Conservation (phyloP, 441 rosid species). For the Adansonia madagascariensis region DNA sequence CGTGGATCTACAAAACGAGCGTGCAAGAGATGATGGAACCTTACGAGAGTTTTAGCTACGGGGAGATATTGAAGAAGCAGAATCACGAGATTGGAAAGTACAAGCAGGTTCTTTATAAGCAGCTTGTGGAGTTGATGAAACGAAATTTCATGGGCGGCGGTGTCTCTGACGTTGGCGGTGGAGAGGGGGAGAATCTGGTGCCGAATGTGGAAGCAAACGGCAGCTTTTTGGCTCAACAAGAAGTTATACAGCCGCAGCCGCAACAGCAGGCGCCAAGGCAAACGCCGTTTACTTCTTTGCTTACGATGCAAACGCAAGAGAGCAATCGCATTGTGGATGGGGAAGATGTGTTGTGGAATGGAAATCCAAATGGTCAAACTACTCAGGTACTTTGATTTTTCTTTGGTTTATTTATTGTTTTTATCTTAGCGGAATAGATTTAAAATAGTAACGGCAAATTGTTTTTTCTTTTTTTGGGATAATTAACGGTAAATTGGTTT, state of each 20-base stretch:
- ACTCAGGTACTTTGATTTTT: constrained; percentile 50
- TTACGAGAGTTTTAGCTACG: constrained; percentile 31
- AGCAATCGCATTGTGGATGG: constrained; percentile 27
- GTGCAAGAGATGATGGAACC: constrained; percentile 58
- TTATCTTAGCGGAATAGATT: not conserved
- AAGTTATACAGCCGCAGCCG: constrained; percentile 36
- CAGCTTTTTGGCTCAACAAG: constrained; percentile 30
- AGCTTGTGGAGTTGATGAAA: constrained; percentile 60
- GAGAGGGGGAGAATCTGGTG: constrained; percentile 47
- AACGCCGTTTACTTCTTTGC: constrained; percentile 38
- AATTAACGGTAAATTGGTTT: not conserved
- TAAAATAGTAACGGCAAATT: not conserved
- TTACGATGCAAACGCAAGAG: constrained; percentile 32
- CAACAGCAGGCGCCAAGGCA: constrained; percentile 22
- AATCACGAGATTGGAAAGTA: constrained; percentile 54
- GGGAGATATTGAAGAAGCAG: constrained; percentile 39
- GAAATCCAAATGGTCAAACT: constrained; percentile 37
- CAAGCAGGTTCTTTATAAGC: constrained; percentile 59
- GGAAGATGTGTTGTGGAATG: constrained; percentile 41
- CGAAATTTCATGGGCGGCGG: constrained; percentile 35
- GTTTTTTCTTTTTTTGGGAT: not conserved
- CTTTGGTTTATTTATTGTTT: not conserved
- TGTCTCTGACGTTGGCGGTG: constrained; percentile 34
- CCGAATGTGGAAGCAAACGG: constrained; percentile 37
- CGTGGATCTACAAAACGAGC: constrained; percentile 40